Percentiles rank a stretch among this genome's conserved stretches.
Evolutionary conservation across 1,139 yeast species (phyloP).

Genomic region (Geotrichum restrictum): DNA sequence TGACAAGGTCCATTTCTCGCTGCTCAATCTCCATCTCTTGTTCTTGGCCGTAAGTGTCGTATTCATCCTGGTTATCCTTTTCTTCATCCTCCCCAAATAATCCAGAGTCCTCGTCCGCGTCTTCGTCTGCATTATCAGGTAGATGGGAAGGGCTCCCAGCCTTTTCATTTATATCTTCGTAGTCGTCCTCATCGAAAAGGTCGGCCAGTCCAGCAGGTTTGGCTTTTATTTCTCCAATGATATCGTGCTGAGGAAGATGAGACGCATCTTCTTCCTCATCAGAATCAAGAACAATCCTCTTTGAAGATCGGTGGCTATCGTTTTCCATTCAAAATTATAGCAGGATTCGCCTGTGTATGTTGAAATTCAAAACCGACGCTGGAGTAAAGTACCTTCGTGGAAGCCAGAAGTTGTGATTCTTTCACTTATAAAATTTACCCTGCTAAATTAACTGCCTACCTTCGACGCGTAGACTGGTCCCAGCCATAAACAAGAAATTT

Average conservation of each 20-base stretch:
- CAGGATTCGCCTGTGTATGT: neutral
- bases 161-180: constrained; percentile 23
- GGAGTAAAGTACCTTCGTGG: neutral
- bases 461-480: neutral
- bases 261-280: constrained; percentile 24
- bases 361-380: neutral
- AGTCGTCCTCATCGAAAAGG: constrained; percentile 25
- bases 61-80: constrained; percentile 21
- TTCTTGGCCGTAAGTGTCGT: constrained; percentile 18
- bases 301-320: constrained; percentile 7
- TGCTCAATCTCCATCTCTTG: constrained; percentile 41
- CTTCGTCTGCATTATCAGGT: constrained; percentile 12
- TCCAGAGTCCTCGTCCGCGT: constrained; percentile 21
- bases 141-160: constrained; percentile 20
- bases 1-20: constrained; percentile 55
- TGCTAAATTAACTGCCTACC: neutral
- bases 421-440: neutral
- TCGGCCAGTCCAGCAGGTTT: constrained; percentile 18
- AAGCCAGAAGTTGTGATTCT: neutral
- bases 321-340: neutral
- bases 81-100: constrained; percentile 18
- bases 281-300: constrained; percentile 18
- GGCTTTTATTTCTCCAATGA: no score
- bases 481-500: no score
- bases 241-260: no score